phyloP scores from a whole-genome alignment of 1,284 basidiomycete genomes.

The Naganishia cerealis region DNA sequence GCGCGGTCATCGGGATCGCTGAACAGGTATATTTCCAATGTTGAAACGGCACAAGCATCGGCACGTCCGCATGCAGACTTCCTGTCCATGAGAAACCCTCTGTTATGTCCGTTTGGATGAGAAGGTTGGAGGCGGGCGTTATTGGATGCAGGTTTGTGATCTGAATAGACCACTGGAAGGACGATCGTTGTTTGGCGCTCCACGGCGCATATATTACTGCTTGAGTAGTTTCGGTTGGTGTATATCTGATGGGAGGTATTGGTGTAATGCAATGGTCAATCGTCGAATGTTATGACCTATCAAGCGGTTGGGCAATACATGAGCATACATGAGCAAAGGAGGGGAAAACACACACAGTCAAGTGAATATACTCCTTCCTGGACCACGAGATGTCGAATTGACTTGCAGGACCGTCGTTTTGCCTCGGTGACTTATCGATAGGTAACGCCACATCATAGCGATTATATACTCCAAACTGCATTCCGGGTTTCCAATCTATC shows the following conservation, averaged over 20 bases:
- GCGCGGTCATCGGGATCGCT: slow-evolving; percentile 39
- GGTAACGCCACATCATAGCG: slow-evolving; percentile 10
- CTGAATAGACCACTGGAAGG: slow-evolving; percentile 43
- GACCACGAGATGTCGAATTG: slow-evolving; percentile 21
- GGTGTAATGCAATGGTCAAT: slow-evolving; percentile 11
- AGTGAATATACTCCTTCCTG: slow-evolving; percentile 5
- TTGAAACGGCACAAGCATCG: slow-evolving; percentile 39
- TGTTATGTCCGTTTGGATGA: slow-evolving; percentile 44
- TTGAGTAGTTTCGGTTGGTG: slow-evolving; percentile 39
- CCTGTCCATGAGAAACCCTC: slow-evolving; percentile 51
- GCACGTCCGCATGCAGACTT: slow-evolving; percentile 38
- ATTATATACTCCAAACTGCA: slow-evolving; percentile 15
- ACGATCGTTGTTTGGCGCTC: slow-evolving; percentile 36
- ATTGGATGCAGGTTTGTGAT: slow-evolving; percentile 48
- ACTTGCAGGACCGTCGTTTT: neutral
- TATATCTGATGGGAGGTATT: slow-evolving; percentile 27
- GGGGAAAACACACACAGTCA: no score
- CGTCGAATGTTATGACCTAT: slow-evolving; percentile 17
- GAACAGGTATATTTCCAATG: slow-evolving; percentile 37
- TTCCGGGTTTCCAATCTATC: slow-evolving; percentile 18
- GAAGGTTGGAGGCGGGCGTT: slow-evolving; percentile 36
- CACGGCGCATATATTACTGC: slow-evolving; percentile 37
- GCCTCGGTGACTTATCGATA: neutral
- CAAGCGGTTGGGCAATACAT: neutral
- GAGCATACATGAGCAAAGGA: neutral